These are phyloP conservation scores for Ochetophila trinervis DNA, from an alignment of 306 rosid species.

Conservation along the genomic window DNA sequence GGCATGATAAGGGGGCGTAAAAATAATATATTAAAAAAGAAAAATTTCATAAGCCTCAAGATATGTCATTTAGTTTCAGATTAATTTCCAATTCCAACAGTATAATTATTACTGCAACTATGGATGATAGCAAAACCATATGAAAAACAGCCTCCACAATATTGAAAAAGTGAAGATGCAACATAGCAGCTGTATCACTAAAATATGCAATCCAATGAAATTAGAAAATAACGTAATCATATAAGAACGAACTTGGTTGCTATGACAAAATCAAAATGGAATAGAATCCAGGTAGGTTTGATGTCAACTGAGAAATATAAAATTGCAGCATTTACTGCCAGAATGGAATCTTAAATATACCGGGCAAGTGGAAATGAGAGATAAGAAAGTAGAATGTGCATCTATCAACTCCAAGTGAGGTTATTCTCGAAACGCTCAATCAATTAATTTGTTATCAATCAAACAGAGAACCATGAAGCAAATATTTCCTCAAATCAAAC, in stretches of 20 bases:
- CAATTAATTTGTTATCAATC: background rate
- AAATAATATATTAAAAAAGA: background rate
- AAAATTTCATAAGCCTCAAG: background rate
- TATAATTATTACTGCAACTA: background rate
- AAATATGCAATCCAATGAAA: constrained; percentile 3
- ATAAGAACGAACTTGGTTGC: no score
- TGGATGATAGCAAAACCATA: background rate
- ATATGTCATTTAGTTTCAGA: background rate
- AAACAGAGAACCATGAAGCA: background rate
- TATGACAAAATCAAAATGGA: no score
- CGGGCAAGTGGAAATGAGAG: no score
- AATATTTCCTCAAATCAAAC: background rate
- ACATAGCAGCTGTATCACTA: background rate
- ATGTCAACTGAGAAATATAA: no score
- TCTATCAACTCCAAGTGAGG: no score
- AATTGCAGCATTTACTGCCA: no score
- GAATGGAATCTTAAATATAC: no score
- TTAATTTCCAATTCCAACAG: background rate
- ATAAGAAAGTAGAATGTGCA: no score
- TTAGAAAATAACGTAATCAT: background rate
- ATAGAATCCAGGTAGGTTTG: no score
- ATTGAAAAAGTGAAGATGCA: background rate
- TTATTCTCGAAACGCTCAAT: background rate
- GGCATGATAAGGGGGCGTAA: no score
- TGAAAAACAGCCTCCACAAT: background rate